Evolutionary conservation across 2,329 filamentous ascomycete species (phyloP), one percentile per base, ranked within the genome.

Genomic region (Sporothrix pseudoabietina): DNA sequence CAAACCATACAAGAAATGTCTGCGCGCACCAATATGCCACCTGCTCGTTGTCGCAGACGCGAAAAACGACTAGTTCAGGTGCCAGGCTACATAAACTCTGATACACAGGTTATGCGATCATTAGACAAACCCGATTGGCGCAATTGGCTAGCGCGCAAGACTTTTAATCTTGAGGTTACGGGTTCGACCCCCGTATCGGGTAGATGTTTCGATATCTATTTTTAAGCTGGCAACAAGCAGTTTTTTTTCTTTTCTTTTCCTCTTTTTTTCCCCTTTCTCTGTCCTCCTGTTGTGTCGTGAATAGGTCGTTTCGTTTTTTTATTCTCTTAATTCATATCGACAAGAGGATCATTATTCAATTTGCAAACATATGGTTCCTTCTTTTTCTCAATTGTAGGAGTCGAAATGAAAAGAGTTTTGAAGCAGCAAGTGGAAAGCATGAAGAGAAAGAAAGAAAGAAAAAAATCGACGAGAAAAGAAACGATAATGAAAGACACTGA

Each of bases 121-220:
- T n/a, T 9, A 49, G 44, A 10, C 26, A 55, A 32, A 68, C 44
- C 65, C 65, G 65, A 68, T 68, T 68, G 65, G 65, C 65, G 65
- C 65, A 68, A 68, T 68, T 68, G 65, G 65, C 65, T 68, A 68
- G 65, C 65, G 65, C 65, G 65, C 65, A 68, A 68, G 65, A 68
- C 65, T 68, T 68, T 68, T 68, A 68, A 68, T 68, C 65, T 68
- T 68, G 65, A 68, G 65, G 65, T 68, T 68, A 68, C 65, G 65
- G 65, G 65, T 68, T 68, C 65, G 65, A 68, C 65, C 65, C 59
- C 65, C 65, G 65, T 68, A 68, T 68, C 65, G 65, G 65, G 65
- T 68, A 68, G 10, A 44, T 19, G 10, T 22, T 41, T 10, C n/a
- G 4, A 47, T 8, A 3, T 30, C 9, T 2, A 41, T 12, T 12